A percentile compares a stretch with the other conserved stretches of the same genome.
Evolutionary conservation across 306 rosid genomes (phyloP).

Genomic region (Inga oerstediana): DNA sequence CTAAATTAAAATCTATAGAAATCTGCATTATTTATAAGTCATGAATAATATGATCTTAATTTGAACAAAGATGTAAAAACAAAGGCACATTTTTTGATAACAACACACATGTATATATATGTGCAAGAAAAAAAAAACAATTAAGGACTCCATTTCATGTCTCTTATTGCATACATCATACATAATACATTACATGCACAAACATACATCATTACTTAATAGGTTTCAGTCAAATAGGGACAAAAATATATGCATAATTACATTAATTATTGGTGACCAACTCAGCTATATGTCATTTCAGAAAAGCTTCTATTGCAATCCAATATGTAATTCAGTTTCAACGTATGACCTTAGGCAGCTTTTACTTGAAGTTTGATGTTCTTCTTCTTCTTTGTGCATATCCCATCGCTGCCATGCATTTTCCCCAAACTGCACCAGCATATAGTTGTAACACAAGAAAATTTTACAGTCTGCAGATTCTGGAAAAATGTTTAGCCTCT

Average conservation of each 20-base stretch:
- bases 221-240: background rate
- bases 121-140: background rate
- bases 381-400: slow-evolving; percentile 24
- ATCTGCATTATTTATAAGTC: background rate
- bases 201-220: no score
- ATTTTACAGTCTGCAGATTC: background rate
- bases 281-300: background rate
- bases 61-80: background rate
- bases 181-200: no score
- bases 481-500: background rate
- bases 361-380: background rate
- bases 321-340: slow-evolving; percentile 51
- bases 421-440: slow-evolving; percentile 10
- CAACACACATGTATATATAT: background rate
- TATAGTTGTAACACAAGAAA: background rate
- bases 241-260: background rate
- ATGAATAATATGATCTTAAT: background rate
- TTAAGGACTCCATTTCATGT: background rate
- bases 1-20: background rate
- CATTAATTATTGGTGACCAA: background rate
- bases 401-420: slow-evolving; percentile 17
- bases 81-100: background rate
- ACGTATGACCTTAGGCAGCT: slow-evolving; percentile 26
- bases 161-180: background rate
- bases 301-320: slow-evolving; percentile 43